Evolutionary conservation across 169 alveolate genomes (phyloP).

Genomic region (Eimeria sp.): DNA sequence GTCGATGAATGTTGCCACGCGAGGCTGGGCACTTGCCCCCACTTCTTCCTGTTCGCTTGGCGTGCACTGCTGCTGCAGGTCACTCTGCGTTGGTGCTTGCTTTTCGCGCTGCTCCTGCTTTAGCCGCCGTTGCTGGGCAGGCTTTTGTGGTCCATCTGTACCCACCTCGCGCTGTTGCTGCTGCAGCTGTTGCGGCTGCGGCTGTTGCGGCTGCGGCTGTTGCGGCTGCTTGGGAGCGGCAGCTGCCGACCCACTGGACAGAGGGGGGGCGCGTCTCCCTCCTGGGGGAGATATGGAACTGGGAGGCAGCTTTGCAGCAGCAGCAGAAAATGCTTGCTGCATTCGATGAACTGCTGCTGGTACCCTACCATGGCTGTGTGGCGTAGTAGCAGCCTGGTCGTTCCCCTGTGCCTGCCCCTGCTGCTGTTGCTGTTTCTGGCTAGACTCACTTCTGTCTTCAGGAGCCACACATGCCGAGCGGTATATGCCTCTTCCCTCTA

Average conservation of each 20-base stretch:
- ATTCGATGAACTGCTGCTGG: constrained; percentile 71
- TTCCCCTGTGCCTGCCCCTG: background rate
- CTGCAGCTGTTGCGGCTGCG: too few species aligned
- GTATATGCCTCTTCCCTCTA: constrained; percentile 75
- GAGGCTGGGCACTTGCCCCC: background rate
- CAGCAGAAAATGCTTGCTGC: constrained; percentile 62
- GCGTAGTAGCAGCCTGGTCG: background rate
- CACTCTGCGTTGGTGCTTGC: background rate
- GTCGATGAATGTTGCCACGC: constrained; percentile 36
- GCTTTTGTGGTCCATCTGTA: background rate
- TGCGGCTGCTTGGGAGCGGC: constrained; percentile 25
- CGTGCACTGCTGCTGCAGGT: constrained; percentile 30
- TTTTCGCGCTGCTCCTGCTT: background rate
- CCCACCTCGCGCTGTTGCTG: background rate
- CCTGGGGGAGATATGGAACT: constrained; percentile 44
- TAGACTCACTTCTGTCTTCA: background rate
- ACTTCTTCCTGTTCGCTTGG: background rate
- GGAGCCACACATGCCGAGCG: constrained; percentile 11
- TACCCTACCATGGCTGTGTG: constrained; percentile 42
- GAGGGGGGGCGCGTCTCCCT: constrained; percentile 33
- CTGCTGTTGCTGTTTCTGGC: constrained; percentile 18
- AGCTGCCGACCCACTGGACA: constrained; percentile 23
- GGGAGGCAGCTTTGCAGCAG: constrained; percentile 60
- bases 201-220: constrained; percentile 10
- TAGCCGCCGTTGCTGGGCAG: background rate